Conservation (phyloP, 2,329 filamentous ascomycete species). For the Epichloe sylvatica region DNA sequence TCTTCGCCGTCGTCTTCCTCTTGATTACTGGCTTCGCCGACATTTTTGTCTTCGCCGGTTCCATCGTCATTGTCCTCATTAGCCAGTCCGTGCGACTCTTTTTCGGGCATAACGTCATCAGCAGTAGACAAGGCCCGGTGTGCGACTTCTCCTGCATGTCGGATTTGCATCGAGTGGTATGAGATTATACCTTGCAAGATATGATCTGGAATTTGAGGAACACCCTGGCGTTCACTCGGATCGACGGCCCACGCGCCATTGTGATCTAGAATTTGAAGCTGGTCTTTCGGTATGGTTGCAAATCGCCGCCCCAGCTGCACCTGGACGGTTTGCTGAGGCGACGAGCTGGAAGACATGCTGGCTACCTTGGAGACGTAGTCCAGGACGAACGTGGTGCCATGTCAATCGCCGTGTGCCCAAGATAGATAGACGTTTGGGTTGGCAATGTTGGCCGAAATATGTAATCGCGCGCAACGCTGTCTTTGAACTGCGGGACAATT, state of each 20-base stretch:
- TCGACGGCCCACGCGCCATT: conserved; percentile 24
- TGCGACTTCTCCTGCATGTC: background rate
- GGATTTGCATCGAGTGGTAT: conserved; percentile 7
- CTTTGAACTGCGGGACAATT: too few species aligned
- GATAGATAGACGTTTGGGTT: too few species aligned
- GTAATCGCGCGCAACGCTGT: too few species aligned
- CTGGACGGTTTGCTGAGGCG: conserved; percentile 11
- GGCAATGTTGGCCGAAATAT: too few species aligned
- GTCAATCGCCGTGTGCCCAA: background rate
- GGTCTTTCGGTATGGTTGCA: conserved; percentile 24
- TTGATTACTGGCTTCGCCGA: too few species aligned
- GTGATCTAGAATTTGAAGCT: conserved; percentile 22
- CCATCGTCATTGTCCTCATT: background rate
- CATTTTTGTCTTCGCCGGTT: background rate
- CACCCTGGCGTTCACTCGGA: conserved; percentile 11
- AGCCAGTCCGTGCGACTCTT: background rate
- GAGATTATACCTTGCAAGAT: conserved; percentile 20
- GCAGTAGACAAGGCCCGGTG: background rate
- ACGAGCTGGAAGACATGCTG: conserved; percentile 14
- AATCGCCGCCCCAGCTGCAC: conserved; percentile 15
- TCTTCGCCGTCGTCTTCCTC: background rate
- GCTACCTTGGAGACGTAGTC: background rate
- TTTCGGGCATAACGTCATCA: background rate
- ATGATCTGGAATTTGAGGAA: conserved; percentile 21
- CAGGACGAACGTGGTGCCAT: background rate